Percentiles rank a stretch among this genome's conserved stretches.
phyloP scores from a whole-genome alignment of 768 basidiomycete genomes.

The Lepiota brunneoincarnata region DNA sequence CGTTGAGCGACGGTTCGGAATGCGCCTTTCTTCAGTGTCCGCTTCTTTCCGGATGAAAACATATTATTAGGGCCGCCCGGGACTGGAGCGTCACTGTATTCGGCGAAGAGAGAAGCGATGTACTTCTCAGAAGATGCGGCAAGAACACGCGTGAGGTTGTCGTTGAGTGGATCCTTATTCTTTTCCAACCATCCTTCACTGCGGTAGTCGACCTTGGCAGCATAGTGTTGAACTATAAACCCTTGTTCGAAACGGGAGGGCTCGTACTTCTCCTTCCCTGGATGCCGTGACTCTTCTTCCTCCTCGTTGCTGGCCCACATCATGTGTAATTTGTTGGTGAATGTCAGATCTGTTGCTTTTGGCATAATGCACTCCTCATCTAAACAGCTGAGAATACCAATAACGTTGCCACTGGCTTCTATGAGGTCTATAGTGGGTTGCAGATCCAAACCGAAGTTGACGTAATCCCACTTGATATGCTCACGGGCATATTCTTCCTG shows the following conservation, averaged over 20 bases:
- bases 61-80: slow-evolving; percentile 33
- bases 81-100: slow-evolving; percentile 56
- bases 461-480: slow-evolving; percentile 95
- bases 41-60: slow-evolving; percentile 59
- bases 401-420: slow-evolving; percentile 74
- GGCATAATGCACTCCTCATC: slow-evolving; percentile 99
- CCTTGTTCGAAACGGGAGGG: slow-evolving; percentile 89
- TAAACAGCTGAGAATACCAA: slow-evolving; percentile 89
- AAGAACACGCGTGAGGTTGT: slow-evolving; percentile 88
- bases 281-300: slow-evolving; percentile 59
- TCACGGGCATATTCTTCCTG: slow-evolving; percentile 98
- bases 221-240: slow-evolving; percentile 95
- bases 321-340: slow-evolving; percentile 86
- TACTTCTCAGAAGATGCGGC: slow-evolving; percentile 80
- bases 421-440: slow-evolving; percentile 99
- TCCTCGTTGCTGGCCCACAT: slow-evolving; percentile 63
- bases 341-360: slow-evolving; percentile 93
- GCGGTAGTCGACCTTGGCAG: slow-evolving; percentile 93
- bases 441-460: slow-evolving; percentile 95
- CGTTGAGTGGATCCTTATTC: slow-evolving; percentile 98
- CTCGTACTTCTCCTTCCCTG: slow-evolving; percentile 80
- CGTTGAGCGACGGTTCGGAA: slow-evolving; percentile 95
- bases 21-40: slow-evolving; percentile 88
- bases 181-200: slow-evolving; percentile 98
- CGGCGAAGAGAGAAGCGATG: slow-evolving; percentile 80